Percentiles rank a stretch among this genome's conserved stretches.
Conservation (phyloP, 768 basidiomycete genomes). For the Hirschioporus abietinus region DNA sequence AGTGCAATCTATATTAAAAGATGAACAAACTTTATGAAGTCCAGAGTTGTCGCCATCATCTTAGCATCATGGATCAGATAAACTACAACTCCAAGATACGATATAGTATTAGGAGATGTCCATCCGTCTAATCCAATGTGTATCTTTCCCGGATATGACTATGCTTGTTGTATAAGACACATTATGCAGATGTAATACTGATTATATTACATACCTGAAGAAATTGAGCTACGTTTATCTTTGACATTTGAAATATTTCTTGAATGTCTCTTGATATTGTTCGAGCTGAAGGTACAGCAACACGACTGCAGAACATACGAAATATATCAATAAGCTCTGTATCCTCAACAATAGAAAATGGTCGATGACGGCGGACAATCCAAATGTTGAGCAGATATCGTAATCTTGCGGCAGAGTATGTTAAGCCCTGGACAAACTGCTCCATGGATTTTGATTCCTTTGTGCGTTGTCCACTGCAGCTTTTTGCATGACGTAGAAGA, state of each 20-base stretch:
- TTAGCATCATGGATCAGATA: conserved; percentile 18
- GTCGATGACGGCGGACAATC: conserved; percentile 15
- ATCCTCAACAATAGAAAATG: conserved; percentile 15
- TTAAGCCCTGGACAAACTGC: conserved; percentile 10
- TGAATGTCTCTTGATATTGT: conserved; percentile 15
- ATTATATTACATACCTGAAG: conserved; percentile 6
- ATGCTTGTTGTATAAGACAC: neutral
- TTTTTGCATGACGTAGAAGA: neutral
- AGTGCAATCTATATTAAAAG: too few species aligned
- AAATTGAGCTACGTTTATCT: neutral
- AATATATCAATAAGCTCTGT: conserved; percentile 12
- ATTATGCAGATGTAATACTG: neutral
- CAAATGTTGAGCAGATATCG: conserved; percentile 13
- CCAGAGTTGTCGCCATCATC: conserved; percentile 16
- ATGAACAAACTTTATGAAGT: conserved; percentile 19
- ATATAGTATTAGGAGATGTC: conserved; percentile 24
- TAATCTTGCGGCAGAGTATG: conserved; percentile 10
- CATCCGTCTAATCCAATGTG: conserved; percentile 27
- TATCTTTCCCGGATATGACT: conserved; percentile 13
- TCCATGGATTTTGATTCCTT: neutral
- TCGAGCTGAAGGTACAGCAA: conserved; percentile 10
- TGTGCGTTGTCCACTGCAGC: neutral
- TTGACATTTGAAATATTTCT: conserved; percentile 11
- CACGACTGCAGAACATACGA: conserved; percentile 14
- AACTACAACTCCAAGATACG: conserved; percentile 24